Evolutionary conservation across 768 basidiomycete species (phyloP).

Genomic region (Tulasnella sp.): DNA sequence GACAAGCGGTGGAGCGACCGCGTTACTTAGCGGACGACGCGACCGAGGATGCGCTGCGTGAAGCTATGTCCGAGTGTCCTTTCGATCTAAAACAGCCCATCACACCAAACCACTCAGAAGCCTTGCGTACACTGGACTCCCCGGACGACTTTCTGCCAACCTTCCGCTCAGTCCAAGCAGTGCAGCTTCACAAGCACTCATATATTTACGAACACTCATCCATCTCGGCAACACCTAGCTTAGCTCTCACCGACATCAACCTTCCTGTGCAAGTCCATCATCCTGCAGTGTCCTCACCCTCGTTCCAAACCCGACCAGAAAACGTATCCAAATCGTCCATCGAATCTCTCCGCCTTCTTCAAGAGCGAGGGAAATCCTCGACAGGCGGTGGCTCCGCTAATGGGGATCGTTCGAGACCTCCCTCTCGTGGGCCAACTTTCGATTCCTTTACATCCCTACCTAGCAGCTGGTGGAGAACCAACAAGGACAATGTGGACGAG

Average conservation of each 20-base stretch:
- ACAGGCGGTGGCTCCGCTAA: neutral
- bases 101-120: neutral
- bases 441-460: conserved; percentile 18
- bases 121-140: neutral
- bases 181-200: conserved; percentile 2
- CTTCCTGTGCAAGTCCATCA: conserved; percentile 11
- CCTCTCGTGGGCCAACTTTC: neutral
- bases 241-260: conserved; percentile 40
- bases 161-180: neutral
- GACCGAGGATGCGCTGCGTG: neutral
- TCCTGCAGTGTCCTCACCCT: conserved; percentile 20
- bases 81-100: conserved; percentile 8
- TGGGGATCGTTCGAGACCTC: neutral
- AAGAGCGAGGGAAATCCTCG: neutral
- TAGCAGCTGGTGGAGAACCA: conserved; percentile 42
- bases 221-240: conserved; percentile 49
- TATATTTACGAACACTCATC: conserved; percentile 36
- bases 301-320: conserved; percentile 4
- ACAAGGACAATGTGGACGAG: conserved; percentile 34
- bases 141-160: neutral
- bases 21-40: neutral
- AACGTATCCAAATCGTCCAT: conserved; percentile 34
- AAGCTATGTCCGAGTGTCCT: conserved; percentile 11
- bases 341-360: conserved; percentile 43
- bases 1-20: neutral